Percentiles rank a stretch among this genome's conserved stretches.
Conservation (phyloP, 768 basidiomycete genomes). For the Candolleomyces eurysporus region DNA sequence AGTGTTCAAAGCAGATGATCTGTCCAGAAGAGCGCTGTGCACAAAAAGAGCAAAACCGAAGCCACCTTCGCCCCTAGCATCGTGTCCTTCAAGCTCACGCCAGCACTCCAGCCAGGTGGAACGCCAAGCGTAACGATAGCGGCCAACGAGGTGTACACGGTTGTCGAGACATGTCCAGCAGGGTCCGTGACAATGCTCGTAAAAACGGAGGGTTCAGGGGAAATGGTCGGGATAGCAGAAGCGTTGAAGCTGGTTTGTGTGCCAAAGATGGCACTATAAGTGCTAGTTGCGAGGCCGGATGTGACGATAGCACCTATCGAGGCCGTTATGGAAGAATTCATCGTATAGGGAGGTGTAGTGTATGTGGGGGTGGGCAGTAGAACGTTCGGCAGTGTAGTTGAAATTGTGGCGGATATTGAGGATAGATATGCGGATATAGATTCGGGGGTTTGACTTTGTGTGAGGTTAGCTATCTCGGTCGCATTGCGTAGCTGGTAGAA, state of each 20-base stretch:
- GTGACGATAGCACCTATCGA: conserved; percentile 52
- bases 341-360: conserved; percentile 60
- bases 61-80: background rate
- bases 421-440: conserved; percentile 53
- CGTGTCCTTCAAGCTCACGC: conserved; percentile 1
- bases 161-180: conserved; percentile 51
- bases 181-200: conserved; percentile 61
- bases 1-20: too few species aligned
- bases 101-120: conserved; percentile 57
- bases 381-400: conserved; percentile 72
- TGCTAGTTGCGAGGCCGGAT: conserved; percentile 68
- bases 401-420: conserved; percentile 58
- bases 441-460: conserved; percentile 30
- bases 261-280: conserved; percentile 61
- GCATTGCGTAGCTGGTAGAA: conserved; percentile 59
- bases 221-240: conserved; percentile 57
- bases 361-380: conserved; percentile 62
- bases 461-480: conserved; percentile 30
- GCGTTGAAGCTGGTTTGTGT: conserved; percentile 36
- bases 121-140: conserved; percentile 57
- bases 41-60: background rate
- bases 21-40: too few species aligned
- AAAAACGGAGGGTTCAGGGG: conserved; percentile 45
- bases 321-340: conserved; percentile 66
- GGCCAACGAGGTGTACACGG: conserved; percentile 45